Base-by-base conservation (phyloP, 2,329 filamentous ascomycete genomes). In the Venturia oleaginea region DNA sequence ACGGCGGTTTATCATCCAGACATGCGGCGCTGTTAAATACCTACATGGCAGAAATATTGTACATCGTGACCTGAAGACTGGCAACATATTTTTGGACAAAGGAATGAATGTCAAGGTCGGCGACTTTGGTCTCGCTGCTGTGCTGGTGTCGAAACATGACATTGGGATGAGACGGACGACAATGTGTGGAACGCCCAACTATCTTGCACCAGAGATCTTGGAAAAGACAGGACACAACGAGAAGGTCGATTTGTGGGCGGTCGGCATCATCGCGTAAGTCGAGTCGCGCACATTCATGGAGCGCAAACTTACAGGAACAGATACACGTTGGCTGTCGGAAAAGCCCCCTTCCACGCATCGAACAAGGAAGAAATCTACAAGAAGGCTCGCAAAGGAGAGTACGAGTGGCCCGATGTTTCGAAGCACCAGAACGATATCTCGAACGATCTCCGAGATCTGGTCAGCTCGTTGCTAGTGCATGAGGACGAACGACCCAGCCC, bases 21-120 rank as follows among this genome's bases (percentile, higher is more conserved):
- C 97, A 66, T 91, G 93, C 68, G 94, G 94, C 42, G 94, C 94
- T 43, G 93, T 99, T 77, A 97, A 97, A 77, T 99, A 99, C 74
- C 90, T 99, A 81, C 95, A 99, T 76, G 87, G 87, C 72, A 90
- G 95, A 73, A 94, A 93, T 68, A 95, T 99, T 67, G 96, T 97
- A 61, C 94, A 99, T 76, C 86, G 94, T 61, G 94, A 99, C 76
- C 78, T 99, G 70, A 99, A 99, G 78, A 97, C 97, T 81, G 95
- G 94, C 60, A 99, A 99, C 74, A 88, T 99, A 69, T 99, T 99
- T 72, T 82, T 99, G 62, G 94, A 99, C 75, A 85, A 86, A 63
- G 83, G 92, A 69, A 97, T 99, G 93, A 96, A 99, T 72, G 88
- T 96, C 70, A 99, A 99, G 75, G 91, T 99, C 70, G 94, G 94